Evolutionary conservation across 257 asterid species (phyloP).

Genomic region (Linderniella brevidens): DNA sequence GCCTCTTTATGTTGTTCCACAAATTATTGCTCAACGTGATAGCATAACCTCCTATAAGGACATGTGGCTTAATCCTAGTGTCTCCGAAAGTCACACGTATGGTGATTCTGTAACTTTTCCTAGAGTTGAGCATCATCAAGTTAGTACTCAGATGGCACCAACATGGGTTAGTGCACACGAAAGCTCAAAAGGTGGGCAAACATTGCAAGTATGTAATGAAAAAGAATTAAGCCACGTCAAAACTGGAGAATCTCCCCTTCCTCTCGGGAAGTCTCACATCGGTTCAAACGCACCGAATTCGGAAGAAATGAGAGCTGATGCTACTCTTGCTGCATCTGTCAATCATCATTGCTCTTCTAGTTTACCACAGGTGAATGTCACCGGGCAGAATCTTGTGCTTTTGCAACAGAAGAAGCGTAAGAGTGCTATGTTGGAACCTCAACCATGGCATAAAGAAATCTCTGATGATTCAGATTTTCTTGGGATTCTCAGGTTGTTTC

Average conservation of each 20-base stretch:
- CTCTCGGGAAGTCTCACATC: slow-evolving; percentile 25
- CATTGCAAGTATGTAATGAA: slow-evolving; percentile 22
- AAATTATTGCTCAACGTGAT: slow-evolving; percentile 23
- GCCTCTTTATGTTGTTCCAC: slow-evolving; percentile 22
- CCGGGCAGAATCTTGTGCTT: slow-evolving; percentile 19
- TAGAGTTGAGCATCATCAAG: slow-evolving; percentile 12
- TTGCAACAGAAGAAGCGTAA: slow-evolving; percentile 40
- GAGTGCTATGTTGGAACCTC: slow-evolving; percentile 27
- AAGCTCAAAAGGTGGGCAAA: slow-evolving; percentile 32
- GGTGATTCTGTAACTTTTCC: slow-evolving; percentile 8
- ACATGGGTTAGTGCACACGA: slow-evolving; percentile 51
- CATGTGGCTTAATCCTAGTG: slow-evolving; percentile 11
- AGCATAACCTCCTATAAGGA: slow-evolving; percentile 21
- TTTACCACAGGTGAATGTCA: slow-evolving; percentile 12
- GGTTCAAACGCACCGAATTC: slow-evolving; percentile 20
- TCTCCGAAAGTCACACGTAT: slow-evolving; percentile 14
- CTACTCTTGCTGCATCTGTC: slow-evolving; percentile 20
- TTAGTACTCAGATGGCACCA: slow-evolving; percentile 43
- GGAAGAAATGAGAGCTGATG: slow-evolving; percentile 21
- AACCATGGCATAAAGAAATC: slow-evolving; percentile 57
- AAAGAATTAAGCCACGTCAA: slow-evolving; percentile 15
- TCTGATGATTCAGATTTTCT: slow-evolving; percentile 19
- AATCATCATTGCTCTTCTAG: slow-evolving; percentile 19
- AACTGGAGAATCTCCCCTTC: slow-evolving; percentile 24
- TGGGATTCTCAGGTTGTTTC: slow-evolving; percentile 35